phyloP scores from a whole-genome alignment of 2,329 filamentous ascomycete genomes.

The Xylariaceae sp. region DNA sequence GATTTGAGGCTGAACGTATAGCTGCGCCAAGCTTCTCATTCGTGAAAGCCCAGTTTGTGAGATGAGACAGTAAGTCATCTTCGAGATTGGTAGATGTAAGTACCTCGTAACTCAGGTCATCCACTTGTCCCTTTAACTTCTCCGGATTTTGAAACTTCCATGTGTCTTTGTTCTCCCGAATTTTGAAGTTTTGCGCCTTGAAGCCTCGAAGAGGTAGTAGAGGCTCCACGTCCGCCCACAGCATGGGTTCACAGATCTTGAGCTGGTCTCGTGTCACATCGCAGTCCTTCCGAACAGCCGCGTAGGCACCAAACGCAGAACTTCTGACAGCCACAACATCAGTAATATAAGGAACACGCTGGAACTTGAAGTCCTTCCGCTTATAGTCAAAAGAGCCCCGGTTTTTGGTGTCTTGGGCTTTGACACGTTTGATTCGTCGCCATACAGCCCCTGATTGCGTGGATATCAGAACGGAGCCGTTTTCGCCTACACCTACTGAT shows the following conservation, averaged over 20 bases:
- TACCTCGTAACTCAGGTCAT: slow-evolving; percentile 56
- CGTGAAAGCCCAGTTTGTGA: slow-evolving; percentile 48
- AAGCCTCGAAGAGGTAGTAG: slow-evolving; percentile 73
- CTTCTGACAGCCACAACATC: slow-evolving; percentile 83
- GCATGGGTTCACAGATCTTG: slow-evolving; percentile 64
- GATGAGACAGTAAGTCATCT: slow-evolving; percentile 60
- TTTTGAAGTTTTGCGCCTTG: slow-evolving; percentile 47
- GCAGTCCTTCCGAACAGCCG: slow-evolving; percentile 83
- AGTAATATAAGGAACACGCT: slow-evolving; percentile 85
- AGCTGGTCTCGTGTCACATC: slow-evolving; percentile 79
- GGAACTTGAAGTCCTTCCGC: slow-evolving; percentile 93
- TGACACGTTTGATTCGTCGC: slow-evolving; percentile 82
- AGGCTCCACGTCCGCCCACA: slow-evolving; percentile 76
- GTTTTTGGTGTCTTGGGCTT: slow-evolving; percentile 70
- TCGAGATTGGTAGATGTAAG: slow-evolving; percentile 71
- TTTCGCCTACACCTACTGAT: slow-evolving; percentile 87
- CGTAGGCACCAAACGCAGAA: slow-evolving; percentile 88
- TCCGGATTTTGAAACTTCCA: slow-evolving; percentile 50
- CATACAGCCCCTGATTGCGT: slow-evolving; percentile 93
- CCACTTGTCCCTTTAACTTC: slow-evolving; percentile 59
- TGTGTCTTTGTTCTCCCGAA: slow-evolving; percentile 47
- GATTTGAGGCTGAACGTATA: slow-evolving; percentile 64
- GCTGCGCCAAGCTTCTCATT: slow-evolving; percentile 51
- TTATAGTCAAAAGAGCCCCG: slow-evolving; percentile 56
- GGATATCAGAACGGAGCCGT: slow-evolving; percentile 93